Evolutionary conservation across 106 monocot genomes (phyloP), one percentile per base, ranked within the genome.

Genomic region (Acorus calamus): DNA sequence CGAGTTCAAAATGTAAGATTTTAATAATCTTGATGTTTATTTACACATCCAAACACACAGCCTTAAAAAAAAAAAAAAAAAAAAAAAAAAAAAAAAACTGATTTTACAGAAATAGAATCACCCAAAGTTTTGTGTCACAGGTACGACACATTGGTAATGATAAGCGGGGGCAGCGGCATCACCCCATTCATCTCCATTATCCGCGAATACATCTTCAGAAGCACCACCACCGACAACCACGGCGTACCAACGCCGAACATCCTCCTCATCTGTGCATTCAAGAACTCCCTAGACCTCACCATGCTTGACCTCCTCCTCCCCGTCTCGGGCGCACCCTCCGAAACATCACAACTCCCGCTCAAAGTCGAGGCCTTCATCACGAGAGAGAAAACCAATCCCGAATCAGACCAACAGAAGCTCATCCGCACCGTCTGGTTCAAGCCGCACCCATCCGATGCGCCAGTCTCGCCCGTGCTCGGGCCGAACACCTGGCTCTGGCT

Each of bases 131-230:
- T 28, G 28, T 28, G 28, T 28, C 1, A 59, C 80, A 88, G 89
- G 52, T 80, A 89, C 60, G 80, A 93, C 49, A 78, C 88, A 3
- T 45, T 93, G 42, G 65, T 93, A 8, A 53, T 93, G 65, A 71
- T 93, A 13, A 89, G 93, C 6, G 93, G 93, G 11, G 93, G 93
- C 66, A 85, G 93, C 55, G 93, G 93, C 42, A 81, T 93, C 61
- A 77, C 93, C n/a, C 83, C 88, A 5, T 93, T 83, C 76, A 83
- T 93, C 59, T 82, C 88, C 52, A 67, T 93, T 43, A 86, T 93
- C 58, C 72, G 93, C 2, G 81, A 86, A 45, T 69, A 89, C 69
- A 58, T 93, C 56, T 59, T 77, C 73, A 70, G 28, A 2, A 86
- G 72, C 72, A 69, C 52, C 3, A 57, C 70, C 28, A 1, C 28